A percentile compares a stretch with the other conserved stretches of the same genome.
Evolutionary conservation across 2,329 filamentous ascomycete genomes (phyloP).

Genomic region (Ophiosphaerella herpotricha): DNA sequence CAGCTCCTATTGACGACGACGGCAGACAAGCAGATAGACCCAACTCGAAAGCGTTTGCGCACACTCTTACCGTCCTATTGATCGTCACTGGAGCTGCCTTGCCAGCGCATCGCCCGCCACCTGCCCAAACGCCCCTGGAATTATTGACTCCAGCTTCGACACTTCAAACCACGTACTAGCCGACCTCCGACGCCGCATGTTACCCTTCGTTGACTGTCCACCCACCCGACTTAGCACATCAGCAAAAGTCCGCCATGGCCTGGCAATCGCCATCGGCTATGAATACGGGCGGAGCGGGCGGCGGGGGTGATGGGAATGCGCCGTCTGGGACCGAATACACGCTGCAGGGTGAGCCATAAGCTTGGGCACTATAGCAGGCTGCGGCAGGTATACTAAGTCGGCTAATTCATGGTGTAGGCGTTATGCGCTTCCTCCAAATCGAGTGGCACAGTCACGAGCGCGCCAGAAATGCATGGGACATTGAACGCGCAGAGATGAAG

Average conservation of each 20-base stretch:
- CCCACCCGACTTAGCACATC: slow-evolving; percentile 24
- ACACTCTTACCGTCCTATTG: slow-evolving; percentile 6
- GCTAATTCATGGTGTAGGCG: slow-evolving; percentile 61
- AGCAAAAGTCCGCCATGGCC: slow-evolving; percentile 59
- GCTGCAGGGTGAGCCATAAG: slow-evolving; percentile 62
- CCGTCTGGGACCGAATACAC: slow-evolving; percentile 72
- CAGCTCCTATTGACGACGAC: slow-evolving; percentile 19
- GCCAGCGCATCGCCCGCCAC: slow-evolving; percentile 1
- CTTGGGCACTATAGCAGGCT: slow-evolving; percentile 6
- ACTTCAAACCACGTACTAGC: slow-evolving; percentile 21
- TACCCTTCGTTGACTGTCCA: slow-evolving; percentile 28
- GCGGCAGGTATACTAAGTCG: slow-evolving; percentile 5
- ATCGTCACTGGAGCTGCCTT: neutral
- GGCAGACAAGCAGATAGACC: neutral
- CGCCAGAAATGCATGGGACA: slow-evolving; percentile 98
- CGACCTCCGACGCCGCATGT: slow-evolving; percentile 37
- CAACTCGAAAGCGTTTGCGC: slow-evolving; percentile 8
- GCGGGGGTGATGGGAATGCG: slow-evolving; percentile 53
- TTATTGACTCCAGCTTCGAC: slow-evolving; percentile 28
- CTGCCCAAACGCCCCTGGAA: slow-evolving; percentile 17
- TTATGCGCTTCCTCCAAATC: slow-evolving; percentile 98
- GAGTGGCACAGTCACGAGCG: slow-evolving; percentile 99
- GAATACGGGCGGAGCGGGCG: slow-evolving; percentile 59
- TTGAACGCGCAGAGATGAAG: slow-evolving; percentile 99
- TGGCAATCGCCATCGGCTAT: slow-evolving; percentile 71